These are phyloP conservation scores for Corylus americana DNA, from an alignment of 306 rosid species.

Conservation along the genomic window DNA sequence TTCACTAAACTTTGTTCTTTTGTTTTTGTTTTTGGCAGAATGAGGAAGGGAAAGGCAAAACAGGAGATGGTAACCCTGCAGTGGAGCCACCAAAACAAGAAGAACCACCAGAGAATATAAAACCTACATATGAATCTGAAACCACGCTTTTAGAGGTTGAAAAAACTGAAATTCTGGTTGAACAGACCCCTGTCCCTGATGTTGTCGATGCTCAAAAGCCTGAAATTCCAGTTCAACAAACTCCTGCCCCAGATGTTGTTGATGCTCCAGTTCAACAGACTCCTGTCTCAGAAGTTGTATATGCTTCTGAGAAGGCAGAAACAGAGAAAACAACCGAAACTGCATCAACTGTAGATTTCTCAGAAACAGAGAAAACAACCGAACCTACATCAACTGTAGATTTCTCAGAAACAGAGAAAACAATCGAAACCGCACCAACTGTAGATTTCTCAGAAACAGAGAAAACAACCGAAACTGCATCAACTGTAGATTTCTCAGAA, in stretches of 20 bases:
- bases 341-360: neutral
- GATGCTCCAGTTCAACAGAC: too few species aligned
- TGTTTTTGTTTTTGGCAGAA: neutral
- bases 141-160: conserved; percentile 2
- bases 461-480: conserved; percentile 22
- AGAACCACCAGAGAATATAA: neutral
- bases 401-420: neutral
- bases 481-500: neutral
- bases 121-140: neutral
- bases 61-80: conserved; percentile 8
- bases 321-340: conserved; percentile 30
- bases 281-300: neutral
- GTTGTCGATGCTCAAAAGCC: conserved; percentile 3
- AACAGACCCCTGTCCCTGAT: neutral
- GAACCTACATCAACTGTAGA: conserved; percentile 6
- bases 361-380: conserved; percentile 11
- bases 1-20: neutral
- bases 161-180: neutral
- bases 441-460: neutral
- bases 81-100: conserved; percentile 16
- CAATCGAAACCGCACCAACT: conserved; percentile 13
- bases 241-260: neutral
- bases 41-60: neutral
- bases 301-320: conserved; percentile 5
- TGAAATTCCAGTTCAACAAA: neutral